Conservation (phyloP, 495 filamentous ascomycete species). For the Penicillium goetzii region DNA sequence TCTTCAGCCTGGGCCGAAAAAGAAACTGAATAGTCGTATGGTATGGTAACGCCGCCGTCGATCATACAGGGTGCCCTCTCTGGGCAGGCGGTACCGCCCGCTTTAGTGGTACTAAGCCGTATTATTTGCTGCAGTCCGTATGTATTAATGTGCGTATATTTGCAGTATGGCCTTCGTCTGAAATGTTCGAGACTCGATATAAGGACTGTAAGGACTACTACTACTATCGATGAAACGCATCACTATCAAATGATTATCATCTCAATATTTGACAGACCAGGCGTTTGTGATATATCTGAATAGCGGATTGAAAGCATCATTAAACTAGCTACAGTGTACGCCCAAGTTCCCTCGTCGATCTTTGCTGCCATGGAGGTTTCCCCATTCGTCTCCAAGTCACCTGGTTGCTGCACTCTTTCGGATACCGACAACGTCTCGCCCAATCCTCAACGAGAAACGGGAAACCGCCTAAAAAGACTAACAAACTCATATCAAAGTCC, state of each 20-base stretch:
- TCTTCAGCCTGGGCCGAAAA: constrained; percentile 11
- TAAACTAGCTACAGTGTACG: not conserved
- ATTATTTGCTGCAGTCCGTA: not conserved
- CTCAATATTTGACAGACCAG: not conserved
- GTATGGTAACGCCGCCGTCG: constrained; percentile 29
- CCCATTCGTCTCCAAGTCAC: constrained; percentile 10
- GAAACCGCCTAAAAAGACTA: not conserved
- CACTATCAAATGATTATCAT: not conserved
- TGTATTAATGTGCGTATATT: not conserved
- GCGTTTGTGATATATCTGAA: not conserved
- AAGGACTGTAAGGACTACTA: not conserved
- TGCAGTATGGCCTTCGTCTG: not conserved
- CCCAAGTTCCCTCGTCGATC: not conserved
- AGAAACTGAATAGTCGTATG: constrained; percentile 24
- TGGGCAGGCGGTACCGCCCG: constrained; percentile 28
- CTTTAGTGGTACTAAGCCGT: constrained; percentile 6
- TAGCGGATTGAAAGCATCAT: not conserved
- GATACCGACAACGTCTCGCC: constrained; percentile 6
- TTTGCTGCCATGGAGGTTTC: constrained; percentile 1
- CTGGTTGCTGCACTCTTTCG: constrained; percentile 11
- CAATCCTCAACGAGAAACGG: constrained; percentile 3
- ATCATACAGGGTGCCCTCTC: constrained; percentile 24
- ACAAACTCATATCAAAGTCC: not conserved
- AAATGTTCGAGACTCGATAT: too few relatives aligned
- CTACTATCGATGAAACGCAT: not conserved